phyloP scores from a whole-genome alignment of 495 filamentous ascomycete genomes.

The Lindgomyces ingoldianus region DNA sequence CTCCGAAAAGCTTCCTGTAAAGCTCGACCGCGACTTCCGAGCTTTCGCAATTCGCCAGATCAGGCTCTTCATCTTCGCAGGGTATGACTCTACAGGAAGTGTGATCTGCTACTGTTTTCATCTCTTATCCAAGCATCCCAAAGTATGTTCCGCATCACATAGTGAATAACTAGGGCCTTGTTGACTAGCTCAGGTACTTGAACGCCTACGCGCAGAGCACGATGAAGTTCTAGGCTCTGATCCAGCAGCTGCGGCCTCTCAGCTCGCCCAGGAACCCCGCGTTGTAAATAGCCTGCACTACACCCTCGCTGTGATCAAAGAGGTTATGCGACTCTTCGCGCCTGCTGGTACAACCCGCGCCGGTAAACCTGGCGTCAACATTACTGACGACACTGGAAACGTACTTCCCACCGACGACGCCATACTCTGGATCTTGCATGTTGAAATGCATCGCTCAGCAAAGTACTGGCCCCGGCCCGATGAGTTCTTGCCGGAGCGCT shows the following conservation, averaged over 20 bases:
- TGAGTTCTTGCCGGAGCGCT: conserved; percentile 17
- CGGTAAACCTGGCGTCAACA: conserved; percentile 19
- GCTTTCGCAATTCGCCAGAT: conserved; percentile 36
- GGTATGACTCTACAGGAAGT: conserved; percentile 50
- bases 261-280: conserved; percentile 5
- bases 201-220: conserved; percentile 41
- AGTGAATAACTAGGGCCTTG: too few species aligned
- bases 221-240: conserved; percentile 42
- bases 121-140: conserved; percentile 43
- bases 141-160: too few species aligned
- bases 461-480: background rate
- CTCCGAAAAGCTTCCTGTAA: background rate
- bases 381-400: conserved; percentile 31
- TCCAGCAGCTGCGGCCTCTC: background rate
- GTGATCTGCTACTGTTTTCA: conserved; percentile 45
- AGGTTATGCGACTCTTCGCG: conserved; percentile 34
- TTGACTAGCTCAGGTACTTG: too few species aligned
- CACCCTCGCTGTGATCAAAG: conserved; percentile 39
- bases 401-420: conserved; percentile 39
- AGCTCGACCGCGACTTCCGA: conserved; percentile 27
- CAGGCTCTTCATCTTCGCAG: conserved; percentile 47
- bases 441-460: conserved; percentile 19
- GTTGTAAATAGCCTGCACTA: conserved; percentile 33
- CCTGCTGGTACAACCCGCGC: conserved; percentile 20
- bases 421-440: conserved; percentile 33